Conservation (phyloP, 768 basidiomycete species). For the Suillus alpinus region DNA sequence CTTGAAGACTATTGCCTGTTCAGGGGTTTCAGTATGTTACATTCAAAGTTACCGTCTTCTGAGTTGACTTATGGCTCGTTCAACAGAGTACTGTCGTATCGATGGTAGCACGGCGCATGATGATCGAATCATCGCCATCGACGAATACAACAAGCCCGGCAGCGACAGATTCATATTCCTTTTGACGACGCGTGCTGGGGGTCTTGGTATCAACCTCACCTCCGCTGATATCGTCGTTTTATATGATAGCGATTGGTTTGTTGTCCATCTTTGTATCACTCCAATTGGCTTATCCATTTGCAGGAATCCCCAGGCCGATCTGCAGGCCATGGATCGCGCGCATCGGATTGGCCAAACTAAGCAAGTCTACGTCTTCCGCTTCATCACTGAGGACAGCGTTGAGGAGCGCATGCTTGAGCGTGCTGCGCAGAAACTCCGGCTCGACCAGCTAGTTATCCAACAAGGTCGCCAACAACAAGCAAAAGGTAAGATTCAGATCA, state of each 20-base stretch:
- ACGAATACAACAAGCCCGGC: conserved; percentile 93
- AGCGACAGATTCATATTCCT: conserved; percentile 97
- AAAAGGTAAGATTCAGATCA: conserved; percentile 53
- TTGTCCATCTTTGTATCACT: background rate
- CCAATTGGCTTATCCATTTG: conserved; percentile 4
- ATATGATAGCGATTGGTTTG: conserved; percentile 94
- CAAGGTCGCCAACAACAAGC: conserved; percentile 83
- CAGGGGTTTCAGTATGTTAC: conserved; percentile 72
- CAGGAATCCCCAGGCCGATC: conserved; percentile 98
- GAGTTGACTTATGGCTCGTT: conserved; percentile 6
- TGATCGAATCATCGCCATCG: conserved; percentile 91
- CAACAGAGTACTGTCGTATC: conserved; percentile 89
- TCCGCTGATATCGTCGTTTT: conserved; percentile 93
- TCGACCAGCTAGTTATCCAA: conserved; percentile 96
- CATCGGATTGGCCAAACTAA: conserved; percentile 97
- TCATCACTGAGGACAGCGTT: conserved; percentile 93
- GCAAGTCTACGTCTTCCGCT: conserved; percentile 96
- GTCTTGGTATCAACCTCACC: conserved; percentile 94
- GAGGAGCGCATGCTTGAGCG: conserved; percentile 95
- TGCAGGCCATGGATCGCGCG: conserved; percentile 98
- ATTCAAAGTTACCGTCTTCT: background rate
- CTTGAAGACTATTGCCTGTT: conserved; percentile 97
- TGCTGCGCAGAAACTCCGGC: conserved; percentile 90
- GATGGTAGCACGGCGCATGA: conserved; percentile 96
- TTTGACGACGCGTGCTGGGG: conserved; percentile 94